A percentile compares a stretch with the other conserved stretches of the same genome.
Conservation (phyloP, 345 rosid species). For the Noccaea caerulescens region DNA sequence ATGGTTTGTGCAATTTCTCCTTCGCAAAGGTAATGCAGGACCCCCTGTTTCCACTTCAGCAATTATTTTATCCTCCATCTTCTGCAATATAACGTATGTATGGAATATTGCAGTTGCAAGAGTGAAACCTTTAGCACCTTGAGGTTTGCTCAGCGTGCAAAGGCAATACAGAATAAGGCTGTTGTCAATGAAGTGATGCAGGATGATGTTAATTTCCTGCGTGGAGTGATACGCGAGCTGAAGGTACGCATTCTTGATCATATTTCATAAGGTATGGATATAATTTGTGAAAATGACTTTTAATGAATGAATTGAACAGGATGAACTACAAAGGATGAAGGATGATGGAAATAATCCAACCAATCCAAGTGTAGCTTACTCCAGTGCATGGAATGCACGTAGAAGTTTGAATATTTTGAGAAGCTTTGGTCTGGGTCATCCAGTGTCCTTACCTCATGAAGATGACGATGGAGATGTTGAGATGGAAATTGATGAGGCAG, state of each 20-base stretch:
- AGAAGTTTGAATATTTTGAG: slow-evolving; percentile 76
- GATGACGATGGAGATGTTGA: slow-evolving; percentile 87
- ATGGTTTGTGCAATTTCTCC: slow-evolving; percentile 92
- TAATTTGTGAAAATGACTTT: slow-evolving; percentile 7
- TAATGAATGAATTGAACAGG: slow-evolving; percentile 53
- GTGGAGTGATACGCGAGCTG: slow-evolving; percentile 74
- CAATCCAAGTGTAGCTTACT: slow-evolving; percentile 49
- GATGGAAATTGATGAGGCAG: slow-evolving; percentile 94
- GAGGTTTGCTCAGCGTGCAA: slow-evolving; percentile 87
- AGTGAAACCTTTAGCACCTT: slow-evolving; percentile 83
- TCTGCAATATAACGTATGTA: slow-evolving; percentile 1
- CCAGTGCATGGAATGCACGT: slow-evolving; percentile 74
- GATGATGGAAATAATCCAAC: slow-evolving; percentile 59
- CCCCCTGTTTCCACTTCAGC: slow-evolving; percentile 12
- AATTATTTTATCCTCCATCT: neutral
- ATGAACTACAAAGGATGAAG: slow-evolving; percentile 74
- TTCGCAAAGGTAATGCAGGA: slow-evolving; percentile 60
- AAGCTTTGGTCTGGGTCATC: slow-evolving; percentile 63
- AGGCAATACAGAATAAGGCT: slow-evolving; percentile 84
- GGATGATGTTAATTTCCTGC: slow-evolving; percentile 77
- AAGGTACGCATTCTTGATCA: slow-evolving; percentile 51
- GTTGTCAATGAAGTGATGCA: slow-evolving; percentile 85
- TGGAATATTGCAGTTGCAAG: slow-evolving; percentile 61
- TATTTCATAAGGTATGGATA: neutral
- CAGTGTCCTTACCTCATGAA: slow-evolving; percentile 56